Percentiles rank a stretch among this genome's conserved stretches.
Conservation (phyloP, 768 basidiomycete species). For the Phaeotremella fagi region DNA sequence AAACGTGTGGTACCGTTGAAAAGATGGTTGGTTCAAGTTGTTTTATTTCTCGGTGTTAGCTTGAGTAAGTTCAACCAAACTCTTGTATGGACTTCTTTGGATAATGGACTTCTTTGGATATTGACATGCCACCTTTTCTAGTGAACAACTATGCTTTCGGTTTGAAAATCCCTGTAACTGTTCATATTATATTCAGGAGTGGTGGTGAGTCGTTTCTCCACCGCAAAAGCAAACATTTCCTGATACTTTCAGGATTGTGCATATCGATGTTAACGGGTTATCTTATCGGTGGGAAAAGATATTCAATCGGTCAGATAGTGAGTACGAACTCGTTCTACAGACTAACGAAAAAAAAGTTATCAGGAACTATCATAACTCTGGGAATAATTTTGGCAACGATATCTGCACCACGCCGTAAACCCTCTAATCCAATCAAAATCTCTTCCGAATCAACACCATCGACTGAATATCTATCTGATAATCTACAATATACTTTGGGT, state of each 20-base stretch:
- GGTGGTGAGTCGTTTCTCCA: slow-evolving; percentile 60
- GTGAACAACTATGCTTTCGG: slow-evolving; percentile 77
- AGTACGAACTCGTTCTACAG: slow-evolving; percentile 28
- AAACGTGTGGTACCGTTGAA: slow-evolving; percentile 63
- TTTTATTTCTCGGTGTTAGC: slow-evolving; percentile 62
- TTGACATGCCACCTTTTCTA: slow-evolving; percentile 9
- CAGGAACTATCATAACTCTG: slow-evolving; percentile 62
- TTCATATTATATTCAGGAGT: slow-evolving; percentile 80
- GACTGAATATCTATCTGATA: slow-evolving; percentile 13
- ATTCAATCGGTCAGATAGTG: slow-evolving; percentile 58
- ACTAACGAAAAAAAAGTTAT: slow-evolving; percentile 50
- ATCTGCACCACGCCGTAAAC: slow-evolving; percentile 50
- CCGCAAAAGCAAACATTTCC: not conserved
- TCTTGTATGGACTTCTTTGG: not conserved
- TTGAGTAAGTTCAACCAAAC: slow-evolving; percentile 46
- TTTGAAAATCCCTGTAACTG: slow-evolving; percentile 61
- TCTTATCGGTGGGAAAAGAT: slow-evolving; percentile 58
- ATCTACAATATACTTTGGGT: slow-evolving; percentile 57
- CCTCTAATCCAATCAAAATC: not conserved
- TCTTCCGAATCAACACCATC: not conserved
- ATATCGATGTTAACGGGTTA: slow-evolving; percentile 72
- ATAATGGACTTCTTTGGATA: not conserved
- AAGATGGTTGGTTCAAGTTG: slow-evolving; percentile 67
- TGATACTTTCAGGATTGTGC: slow-evolving; percentile 56
- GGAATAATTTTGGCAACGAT: slow-evolving; percentile 72